phyloP scores from a whole-genome alignment of 2,329 filamentous ascomycete genomes.

The Trichoderma atrobrunneum region DNA sequence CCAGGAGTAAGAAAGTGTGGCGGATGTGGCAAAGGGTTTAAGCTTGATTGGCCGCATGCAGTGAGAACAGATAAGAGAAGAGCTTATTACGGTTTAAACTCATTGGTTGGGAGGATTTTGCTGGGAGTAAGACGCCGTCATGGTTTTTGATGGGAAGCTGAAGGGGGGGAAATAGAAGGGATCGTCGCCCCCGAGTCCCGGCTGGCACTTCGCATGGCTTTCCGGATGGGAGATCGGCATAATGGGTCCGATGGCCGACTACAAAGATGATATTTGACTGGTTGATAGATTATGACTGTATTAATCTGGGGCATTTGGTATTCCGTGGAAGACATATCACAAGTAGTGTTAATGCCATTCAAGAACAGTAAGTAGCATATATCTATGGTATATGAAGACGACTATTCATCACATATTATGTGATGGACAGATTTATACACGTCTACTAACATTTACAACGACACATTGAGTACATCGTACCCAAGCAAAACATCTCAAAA shows the following conservation, averaged over 20 bases:
- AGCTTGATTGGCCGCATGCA: neutral
- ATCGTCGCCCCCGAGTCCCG: neutral
- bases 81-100: neutral
- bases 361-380: no score
- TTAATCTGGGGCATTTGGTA: neutral
- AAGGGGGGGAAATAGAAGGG: neutral
- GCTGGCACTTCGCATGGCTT: neutral
- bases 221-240: neutral
- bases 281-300: neutral
- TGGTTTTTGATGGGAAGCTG: neutral
- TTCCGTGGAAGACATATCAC: no score
- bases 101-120: neutral
- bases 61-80: neutral
- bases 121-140: neutral
- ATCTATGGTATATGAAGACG: no score
- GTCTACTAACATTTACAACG: no score
- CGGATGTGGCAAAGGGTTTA: neutral
- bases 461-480: no score
- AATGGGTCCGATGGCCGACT: neutral
- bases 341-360: no score
- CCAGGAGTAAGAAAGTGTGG: neutral
- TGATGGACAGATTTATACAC: no score
- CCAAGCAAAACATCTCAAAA: no score
- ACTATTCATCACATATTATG: no score
- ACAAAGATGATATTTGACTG: neutral